Conservation (phyloP, 176 grass and related monocot genomes). For the Dendrocalamus sinicus region DNA sequence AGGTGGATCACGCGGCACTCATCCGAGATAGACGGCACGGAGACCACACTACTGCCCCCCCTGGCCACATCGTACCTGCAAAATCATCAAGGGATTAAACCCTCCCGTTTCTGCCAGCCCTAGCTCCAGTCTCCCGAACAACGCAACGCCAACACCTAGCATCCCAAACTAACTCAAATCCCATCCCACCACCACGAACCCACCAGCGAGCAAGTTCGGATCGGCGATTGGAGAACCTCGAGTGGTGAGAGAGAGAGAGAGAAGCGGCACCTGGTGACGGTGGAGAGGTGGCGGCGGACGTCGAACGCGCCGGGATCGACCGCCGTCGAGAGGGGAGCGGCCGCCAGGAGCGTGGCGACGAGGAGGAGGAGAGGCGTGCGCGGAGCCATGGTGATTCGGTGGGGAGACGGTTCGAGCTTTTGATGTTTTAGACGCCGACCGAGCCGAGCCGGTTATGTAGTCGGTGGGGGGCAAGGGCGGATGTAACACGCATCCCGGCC, state of each 20-base stretch:
- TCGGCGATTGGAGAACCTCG: background rate
- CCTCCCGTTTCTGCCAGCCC: background rate
- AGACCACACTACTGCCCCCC: conserved; percentile 33
- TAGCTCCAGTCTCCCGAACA: background rate
- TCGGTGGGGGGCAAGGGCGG: background rate
- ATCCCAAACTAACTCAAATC: background rate
- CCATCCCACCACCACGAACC: background rate
- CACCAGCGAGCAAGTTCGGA: background rate
- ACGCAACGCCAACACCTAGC: background rate
- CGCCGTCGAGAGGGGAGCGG: conserved; percentile 23
- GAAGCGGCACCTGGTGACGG: conserved; percentile 71
- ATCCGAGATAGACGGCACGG: conserved; percentile 53
- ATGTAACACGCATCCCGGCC: background rate
- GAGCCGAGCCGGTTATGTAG: background rate
- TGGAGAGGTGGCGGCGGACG: conserved; percentile 91
- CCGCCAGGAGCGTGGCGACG: conserved; percentile 40
- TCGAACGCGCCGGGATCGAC: conserved; percentile 55
- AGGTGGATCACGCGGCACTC: conserved; percentile 79
- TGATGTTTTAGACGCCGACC: background rate
- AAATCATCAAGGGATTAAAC: conserved; percentile 6
- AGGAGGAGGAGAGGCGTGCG: conserved; percentile 37
- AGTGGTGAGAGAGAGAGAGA: background rate
- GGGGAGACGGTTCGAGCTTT: conserved; percentile 19
- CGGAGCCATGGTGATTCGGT: conserved; percentile 39
- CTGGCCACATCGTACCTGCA: conserved; percentile 74